Conservation (phyloP, 257 asterid genomes). For the Solanum verrucosum region DNA sequence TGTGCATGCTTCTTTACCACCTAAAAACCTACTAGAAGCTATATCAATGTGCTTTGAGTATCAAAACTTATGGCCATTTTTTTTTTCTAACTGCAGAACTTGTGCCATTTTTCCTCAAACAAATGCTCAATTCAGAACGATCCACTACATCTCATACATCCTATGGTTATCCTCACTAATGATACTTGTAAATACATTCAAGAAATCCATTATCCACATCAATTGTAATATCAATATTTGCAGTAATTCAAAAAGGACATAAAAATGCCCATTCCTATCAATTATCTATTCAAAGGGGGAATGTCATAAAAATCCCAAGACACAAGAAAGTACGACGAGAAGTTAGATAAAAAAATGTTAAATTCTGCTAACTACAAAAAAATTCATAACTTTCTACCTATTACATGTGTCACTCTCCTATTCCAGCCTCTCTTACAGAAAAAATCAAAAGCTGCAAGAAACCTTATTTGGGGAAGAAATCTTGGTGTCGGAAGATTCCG, state of each 20-base stretch:
- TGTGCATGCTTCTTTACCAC: not conserved
- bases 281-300: not conserved
- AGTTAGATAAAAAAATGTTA: not conserved
- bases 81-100: not conserved
- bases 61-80: not conserved
- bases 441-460: not conserved
- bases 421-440: not conserved
- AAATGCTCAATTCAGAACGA: not conserved
- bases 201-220: not conserved
- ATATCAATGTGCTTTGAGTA: not conserved
- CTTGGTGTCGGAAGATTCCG: not conserved
- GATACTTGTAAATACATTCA: not conserved
- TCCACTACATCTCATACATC: not conserved
- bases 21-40: not conserved
- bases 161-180: not conserved
- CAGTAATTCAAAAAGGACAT: not conserved
- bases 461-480: not conserved
- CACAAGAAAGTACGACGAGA: not conserved
- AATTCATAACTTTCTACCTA: not conserved
- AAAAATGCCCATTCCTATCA: not conserved
- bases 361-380: not conserved
- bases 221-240: not conserved
- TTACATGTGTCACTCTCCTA: not conserved
- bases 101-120: not conserved
- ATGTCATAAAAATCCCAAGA: not conserved